Conservation (phyloP, 257 asterid species). For the Avicennia marina region DNA sequence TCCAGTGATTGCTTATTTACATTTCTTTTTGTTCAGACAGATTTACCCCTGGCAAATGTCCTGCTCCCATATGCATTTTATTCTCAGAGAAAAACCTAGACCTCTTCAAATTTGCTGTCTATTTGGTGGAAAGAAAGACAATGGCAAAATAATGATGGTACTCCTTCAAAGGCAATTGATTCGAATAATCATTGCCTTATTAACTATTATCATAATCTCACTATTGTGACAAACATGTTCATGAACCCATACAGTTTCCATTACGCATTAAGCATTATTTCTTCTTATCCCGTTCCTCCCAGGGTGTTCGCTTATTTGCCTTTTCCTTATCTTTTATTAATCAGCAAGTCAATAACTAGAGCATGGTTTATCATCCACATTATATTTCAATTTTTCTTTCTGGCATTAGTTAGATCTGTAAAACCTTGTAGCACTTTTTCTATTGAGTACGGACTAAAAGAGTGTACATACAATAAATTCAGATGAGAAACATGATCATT, state of each 20-base stretch:
- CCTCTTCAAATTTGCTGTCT: constrained; percentile 27
- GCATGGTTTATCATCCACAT: background rate
- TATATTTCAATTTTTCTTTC: background rate
- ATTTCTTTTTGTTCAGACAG: constrained; percentile 19
- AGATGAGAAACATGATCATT: too few species aligned
- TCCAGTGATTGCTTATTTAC: background rate
- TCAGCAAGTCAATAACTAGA: background rate
- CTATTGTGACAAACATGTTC: background rate
- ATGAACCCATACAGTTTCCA: background rate
- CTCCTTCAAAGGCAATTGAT: constrained; percentile 48
- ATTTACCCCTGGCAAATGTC: constrained; percentile 14
- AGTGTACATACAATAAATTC: too few species aligned
- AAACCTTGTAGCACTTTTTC: background rate
- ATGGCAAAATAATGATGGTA: constrained; percentile 36
- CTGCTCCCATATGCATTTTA: constrained; percentile 4
- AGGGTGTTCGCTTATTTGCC: background rate
- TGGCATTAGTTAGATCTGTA: background rate
- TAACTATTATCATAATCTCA: background rate
- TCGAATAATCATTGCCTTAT: background rate
- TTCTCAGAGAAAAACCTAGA: constrained; percentile 11
- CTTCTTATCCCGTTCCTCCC: background rate
- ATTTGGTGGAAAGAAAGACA: constrained; percentile 61
- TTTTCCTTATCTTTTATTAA: too few species aligned
- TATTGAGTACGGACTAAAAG: too few species aligned
- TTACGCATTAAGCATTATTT: background rate